These are phyloP conservation scores for Pseudogymnoascus destructans DNA, from an alignment of 2,329 filamentous ascomycete genomes.

Conservation along the genomic window DNA sequence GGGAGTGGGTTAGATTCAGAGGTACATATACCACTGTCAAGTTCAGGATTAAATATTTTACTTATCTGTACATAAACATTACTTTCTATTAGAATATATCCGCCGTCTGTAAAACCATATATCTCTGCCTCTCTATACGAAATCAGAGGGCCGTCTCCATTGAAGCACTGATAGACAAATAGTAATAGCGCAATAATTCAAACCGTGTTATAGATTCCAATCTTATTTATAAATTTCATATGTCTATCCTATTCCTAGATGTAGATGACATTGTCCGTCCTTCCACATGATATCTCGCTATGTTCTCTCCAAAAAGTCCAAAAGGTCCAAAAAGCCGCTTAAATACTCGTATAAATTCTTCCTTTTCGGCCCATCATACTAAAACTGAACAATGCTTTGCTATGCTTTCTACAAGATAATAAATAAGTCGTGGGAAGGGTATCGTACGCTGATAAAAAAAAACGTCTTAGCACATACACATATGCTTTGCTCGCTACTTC, in stretches of 20 bases:
- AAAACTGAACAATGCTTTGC: slow-evolving; percentile 1
- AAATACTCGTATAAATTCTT: not conserved
- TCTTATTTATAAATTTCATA: not conserved
- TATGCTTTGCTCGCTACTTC: not conserved
- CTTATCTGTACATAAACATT: not conserved
- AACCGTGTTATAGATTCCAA: not conserved
- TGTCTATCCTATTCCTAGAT: not conserved
- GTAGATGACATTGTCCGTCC: not conserved
- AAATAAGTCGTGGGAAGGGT: slow-evolving; percentile 8
- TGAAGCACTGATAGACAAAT: not conserved
- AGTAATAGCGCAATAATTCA: not conserved
- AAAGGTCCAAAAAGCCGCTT: not conserved
- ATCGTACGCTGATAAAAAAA: slow-evolving; percentile 6
- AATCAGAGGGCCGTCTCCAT: not conserved
- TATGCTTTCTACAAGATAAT: not conserved
- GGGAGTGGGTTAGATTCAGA: not conserved
- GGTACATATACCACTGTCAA: not conserved
- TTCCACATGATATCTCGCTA: not conserved
- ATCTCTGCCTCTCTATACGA: not conserved
- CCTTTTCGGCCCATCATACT: not conserved
- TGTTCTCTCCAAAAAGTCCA: not conserved
- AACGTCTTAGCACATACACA: not conserved
- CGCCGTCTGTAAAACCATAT: not conserved
- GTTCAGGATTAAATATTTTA: not conserved
- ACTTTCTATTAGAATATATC: not conserved